Base-by-base conservation (phyloP, 345 rosid species). In the Syzygium jambos region DNA sequence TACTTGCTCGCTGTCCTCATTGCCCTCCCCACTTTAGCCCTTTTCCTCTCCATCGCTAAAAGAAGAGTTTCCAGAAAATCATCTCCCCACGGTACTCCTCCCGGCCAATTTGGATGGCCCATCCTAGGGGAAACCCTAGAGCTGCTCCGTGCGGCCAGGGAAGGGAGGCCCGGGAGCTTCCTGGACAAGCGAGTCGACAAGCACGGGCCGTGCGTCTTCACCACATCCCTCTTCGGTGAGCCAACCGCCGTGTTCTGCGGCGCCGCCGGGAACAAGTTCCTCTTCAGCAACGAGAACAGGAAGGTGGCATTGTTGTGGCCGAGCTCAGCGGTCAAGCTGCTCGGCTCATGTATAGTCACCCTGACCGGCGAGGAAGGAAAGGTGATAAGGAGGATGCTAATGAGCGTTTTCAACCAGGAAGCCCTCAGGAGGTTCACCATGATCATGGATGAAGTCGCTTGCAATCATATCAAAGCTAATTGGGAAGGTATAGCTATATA, bases 401-500 rank as follows among this genome's bases (percentile, higher is more conserved):
- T 15, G 78, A 65, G 68, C 3, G 55, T 61, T 63, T 51, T 84
- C 78, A n/a, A 68, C 29, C 90, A 53, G 3, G 85, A 86, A 13
- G 57, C 77, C 7, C 84, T 86, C 38, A 84, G 25, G 59, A 49
- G 34, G 86, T 85, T 85, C 86, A 41, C 54, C 15, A 68, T 61
- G 34, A 38, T 51, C 34, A 82, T 85, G 87, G 89, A 89, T 59
- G 86, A 53, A 63, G 87, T 84, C 27, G 49, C 89, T 30, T 43
- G 78, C 9, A 19, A 51, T 27, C 90, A 89, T 43, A 41, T 89
- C 34, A 34, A n/a, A 52, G 54, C 88, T 19, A 85, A 87, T 5
- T 87, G 90, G 90, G 68, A 89, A 87, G 90, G 90, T 88, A 86
- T 78, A 73, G 80, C 80, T 34, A 4, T 34, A 34, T 4, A 34